phyloP scores from a whole-genome alignment of 192 early-diverging fungal species.

The Martensiomyces pterosporus region DNA sequence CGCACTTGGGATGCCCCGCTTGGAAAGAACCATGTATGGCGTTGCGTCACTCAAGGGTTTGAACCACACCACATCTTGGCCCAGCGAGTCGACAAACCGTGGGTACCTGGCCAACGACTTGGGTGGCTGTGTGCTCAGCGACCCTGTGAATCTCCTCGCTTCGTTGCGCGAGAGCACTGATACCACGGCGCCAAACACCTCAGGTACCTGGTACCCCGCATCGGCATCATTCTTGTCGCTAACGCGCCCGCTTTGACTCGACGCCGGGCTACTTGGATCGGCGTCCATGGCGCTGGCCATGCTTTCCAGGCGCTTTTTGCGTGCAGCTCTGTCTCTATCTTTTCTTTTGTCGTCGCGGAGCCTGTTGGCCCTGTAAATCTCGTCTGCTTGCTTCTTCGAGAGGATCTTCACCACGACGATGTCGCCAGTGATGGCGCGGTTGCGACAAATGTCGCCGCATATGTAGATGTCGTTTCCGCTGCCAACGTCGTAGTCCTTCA shows the following conservation, averaged over 20 bases:
- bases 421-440: conserved; percentile 89
- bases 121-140: conserved; percentile 7
- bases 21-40: conserved; percentile 27
- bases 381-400: conserved; percentile 23
- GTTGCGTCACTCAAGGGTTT: conserved; percentile 12
- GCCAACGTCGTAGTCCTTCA: conserved; percentile 24
- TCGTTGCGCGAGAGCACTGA: conserved; percentile 24
- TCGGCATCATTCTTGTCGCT: too few species aligned
- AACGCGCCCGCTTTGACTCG: too few species aligned
- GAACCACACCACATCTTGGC: conserved; percentile 17
- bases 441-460: conserved; percentile 70
- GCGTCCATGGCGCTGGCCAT: too few species aligned
- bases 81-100: conserved; percentile 5
- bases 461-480: conserved; percentile 65
- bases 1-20: not conserved
- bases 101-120: conserved; percentile 2
- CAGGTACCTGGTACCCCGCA: not conserved
- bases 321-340: conserved; percentile 53
- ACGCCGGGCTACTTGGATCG: too few species aligned
- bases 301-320: conserved; percentile 66
- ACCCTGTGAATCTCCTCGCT: conserved; percentile 27
- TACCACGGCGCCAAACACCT: conserved; percentile 27
- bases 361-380: conserved; percentile 24
- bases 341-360: conserved; percentile 57
- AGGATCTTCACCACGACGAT: conserved; percentile 81